Evolutionary conservation across 2,329 filamentous ascomycete genomes (phyloP), one percentile per base, ranked within the genome.

Genomic region (Calonectria crousiana): DNA sequence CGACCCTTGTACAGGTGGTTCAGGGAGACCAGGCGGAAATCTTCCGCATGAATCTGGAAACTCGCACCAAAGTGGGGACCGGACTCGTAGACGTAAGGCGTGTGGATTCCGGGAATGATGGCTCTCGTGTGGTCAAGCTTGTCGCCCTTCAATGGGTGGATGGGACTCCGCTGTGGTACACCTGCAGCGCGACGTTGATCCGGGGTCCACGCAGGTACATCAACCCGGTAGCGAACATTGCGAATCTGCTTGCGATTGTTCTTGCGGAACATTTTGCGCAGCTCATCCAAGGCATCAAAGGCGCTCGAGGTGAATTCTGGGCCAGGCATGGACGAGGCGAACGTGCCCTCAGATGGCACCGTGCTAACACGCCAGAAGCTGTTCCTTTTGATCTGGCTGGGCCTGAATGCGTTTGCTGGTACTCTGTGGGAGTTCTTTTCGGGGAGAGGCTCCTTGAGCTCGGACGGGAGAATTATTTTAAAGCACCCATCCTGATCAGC

Each of bases 41-140:
- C 84, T 69, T 86, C 84, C n/a, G 84, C 84, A 38, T 86, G 84
- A 23, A 86, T 82, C 72, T 86, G 84, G 41, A 86, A 86, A 6
- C 83, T 85, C 10, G 84, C 84, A 6, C 84, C 84, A 62, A 86
- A 86, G 68, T 83, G 72, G 32, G 84, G 80, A 0, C 82, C 84
- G 20, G 84, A 85, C 72, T 86, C 84, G 72, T 86, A 86, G 4
- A 86, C 84, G 66, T 86, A 86, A 3, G 84, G 84, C 3, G 84
- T 86, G 68, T 86, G 84, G 14, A 86, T 85, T 51, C 84, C 84
- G 1, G 84, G 84, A 8, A 86, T 85, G 41, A 85, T 80, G 65
- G 84, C 84, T 69, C 80, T 84, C 10, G 84, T 86, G 47, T 77
- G 71, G 69, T 86, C 83, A 51, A 86, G 76, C 56, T 82, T 82